A percentile compares a stretch with the other conserved stretches of the same genome.
Conservation (phyloP, 192 early-diverging fungal genomes). For the Coemansia sp. region DNA sequence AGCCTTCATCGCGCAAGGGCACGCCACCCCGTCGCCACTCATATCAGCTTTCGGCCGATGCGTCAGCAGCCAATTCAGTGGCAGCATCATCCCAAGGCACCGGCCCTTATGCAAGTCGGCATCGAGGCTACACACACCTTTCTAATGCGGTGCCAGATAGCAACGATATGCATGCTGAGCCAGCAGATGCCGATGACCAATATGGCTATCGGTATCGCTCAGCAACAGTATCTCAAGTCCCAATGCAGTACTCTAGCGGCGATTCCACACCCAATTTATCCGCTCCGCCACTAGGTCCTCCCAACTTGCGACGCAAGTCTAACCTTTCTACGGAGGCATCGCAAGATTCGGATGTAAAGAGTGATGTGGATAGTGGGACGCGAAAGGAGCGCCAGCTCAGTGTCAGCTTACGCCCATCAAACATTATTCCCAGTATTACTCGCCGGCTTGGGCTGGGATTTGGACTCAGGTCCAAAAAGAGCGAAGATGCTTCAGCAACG, state of each 20-base stretch:
- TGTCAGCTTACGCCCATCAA: conserved; percentile 33
- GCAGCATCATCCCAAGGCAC: conserved; percentile 3
- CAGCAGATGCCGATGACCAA: not conserved
- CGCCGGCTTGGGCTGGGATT: conserved; percentile 47
- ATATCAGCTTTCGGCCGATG: conserved; percentile 29
- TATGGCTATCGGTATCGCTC: conserved; percentile 25
- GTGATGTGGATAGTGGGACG: not conserved
- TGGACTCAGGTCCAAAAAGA: conserved; percentile 27
- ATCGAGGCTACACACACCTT: conserved; percentile 1
- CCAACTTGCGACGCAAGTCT: conserved; percentile 2
- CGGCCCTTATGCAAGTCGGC: not conserved
- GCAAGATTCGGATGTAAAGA: not conserved
- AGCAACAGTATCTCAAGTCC: conserved; percentile 42
- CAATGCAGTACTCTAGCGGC: not conserved
- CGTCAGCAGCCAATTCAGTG: conserved; percentile 4
- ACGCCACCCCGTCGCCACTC: conserved; percentile 48
- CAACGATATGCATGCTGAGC: conserved; percentile 2
- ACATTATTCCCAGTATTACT: conserved; percentile 42
- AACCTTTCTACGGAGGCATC: not conserved
- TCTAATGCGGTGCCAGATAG: not conserved
- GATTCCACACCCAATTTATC: conserved; percentile 1
- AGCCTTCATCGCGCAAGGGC: conserved; percentile 6
- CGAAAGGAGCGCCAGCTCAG: conserved; percentile 24
- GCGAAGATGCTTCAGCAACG: not conserved
- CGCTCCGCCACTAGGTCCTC: not conserved